Evolutionary conservation across 805 yeast species (phyloP), one percentile per base, ranked within the genome.

Genomic region (Cyberlindnera nakhonratchasimensis): DNA sequence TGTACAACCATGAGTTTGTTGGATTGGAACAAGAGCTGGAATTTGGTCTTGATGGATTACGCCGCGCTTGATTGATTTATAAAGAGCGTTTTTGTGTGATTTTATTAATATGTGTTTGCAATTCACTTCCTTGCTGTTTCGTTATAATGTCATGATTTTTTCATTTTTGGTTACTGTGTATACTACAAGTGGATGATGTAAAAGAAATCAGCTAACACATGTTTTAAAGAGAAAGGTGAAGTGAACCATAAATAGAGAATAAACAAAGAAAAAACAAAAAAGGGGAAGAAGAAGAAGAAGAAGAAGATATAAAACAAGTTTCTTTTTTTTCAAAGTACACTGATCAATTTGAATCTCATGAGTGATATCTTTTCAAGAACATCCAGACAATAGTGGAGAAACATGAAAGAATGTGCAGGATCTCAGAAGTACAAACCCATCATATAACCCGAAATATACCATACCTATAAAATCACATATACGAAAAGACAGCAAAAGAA

Each of bases 11-110:
- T 12, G 42, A 67, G 40, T 54, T 61, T 33, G 50, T 39, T 9
- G 82, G 77, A 40, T 58, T 82, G 32, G 89, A 82, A 51, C 75
- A 71, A 47, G 89, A 82, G 48, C 58, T 82, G 52, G 86, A 80
- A 48, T 82, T 72, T 58, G 88, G 88, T 2, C 59, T 82, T 33
- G 88, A 82, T 61, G 59, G 51, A 3, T 44, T 50, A 16, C 39
- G 29, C 21, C 18, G 21, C 5, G 38, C 8, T 20, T 32, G 11
- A 10, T 6, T 29, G 8, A 6, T 29, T 6, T 29, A 7, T 16
- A 7, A 17, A 7, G 14, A 10, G n/a, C 18, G 19, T 19, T 29
- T 40, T 29, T n/a, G n/a, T n/a, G n/a, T n/a, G n/a, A n/a, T n/a
- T n/a, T n/a, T n/a, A n/a, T n/a, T n/a, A n/a, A n/a, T n/a, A n/a